Evolutionary conservation across 2,329 filamentous ascomycete species (phyloP).

Genomic region (Fusarium nurragi): DNA sequence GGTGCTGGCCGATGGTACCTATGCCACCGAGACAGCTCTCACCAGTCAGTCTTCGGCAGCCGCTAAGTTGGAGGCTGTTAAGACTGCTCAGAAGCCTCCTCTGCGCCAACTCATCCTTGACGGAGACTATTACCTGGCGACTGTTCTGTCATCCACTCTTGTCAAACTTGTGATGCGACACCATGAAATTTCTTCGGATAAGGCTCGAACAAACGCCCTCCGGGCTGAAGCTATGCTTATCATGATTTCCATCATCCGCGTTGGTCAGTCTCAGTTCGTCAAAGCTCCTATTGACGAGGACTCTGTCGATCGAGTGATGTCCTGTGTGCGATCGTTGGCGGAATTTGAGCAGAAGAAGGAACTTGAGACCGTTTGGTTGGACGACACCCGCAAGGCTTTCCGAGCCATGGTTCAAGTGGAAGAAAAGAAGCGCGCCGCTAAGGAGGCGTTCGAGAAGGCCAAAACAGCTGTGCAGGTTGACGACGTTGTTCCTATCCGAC

Average conservation of each 20-base stretch:
- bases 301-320: constrained; percentile 98
- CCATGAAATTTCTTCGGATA: constrained; percentile 87
- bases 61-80: constrained; percentile 93
- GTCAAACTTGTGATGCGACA: constrained; percentile 99
- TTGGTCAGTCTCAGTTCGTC: constrained; percentile 98
- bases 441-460: constrained; percentile 90
- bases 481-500: constrained; percentile 91
- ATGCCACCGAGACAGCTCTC: constrained; percentile 94
- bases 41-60: constrained; percentile 91
- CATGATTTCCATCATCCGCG: constrained; percentile 98
- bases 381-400: constrained; percentile 96
- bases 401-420: constrained; percentile 96
- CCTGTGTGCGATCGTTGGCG: constrained; percentile 89
- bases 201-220: constrained; percentile 89
- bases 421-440: constrained; percentile 96
- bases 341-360: constrained; percentile 92
- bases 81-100: constrained; percentile 95
- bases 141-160: constrained; percentile 93
- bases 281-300: constrained; percentile 98
- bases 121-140: constrained; percentile 94
- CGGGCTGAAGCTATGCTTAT: constrained; percentile 98
- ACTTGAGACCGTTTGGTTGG: constrained; percentile 89
- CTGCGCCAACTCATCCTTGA: constrained; percentile 94
- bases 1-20: constrained; percentile 94
- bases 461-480: constrained; percentile 96